Evolutionary conservation across 2,329 filamentous ascomycete species (phyloP), one percentile per base, ranked within the genome.

Genomic region (Purpureocillium takamizusanense): DNA sequence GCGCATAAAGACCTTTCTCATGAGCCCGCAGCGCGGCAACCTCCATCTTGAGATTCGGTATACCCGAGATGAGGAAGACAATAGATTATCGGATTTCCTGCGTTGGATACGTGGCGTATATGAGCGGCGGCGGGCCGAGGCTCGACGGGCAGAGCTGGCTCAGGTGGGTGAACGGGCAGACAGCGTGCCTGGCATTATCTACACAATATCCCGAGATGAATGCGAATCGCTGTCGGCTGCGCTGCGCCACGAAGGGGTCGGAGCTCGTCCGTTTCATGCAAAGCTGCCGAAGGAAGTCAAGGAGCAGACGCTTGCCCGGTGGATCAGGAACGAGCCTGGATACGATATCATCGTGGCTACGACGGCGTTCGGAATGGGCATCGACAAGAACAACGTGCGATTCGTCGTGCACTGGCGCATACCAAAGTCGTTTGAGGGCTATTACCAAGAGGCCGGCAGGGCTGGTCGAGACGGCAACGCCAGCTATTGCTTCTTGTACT

Each of bases 331-430:
- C 55, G 74, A 77, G 38, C 70, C 74, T 18, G 83, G 83, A 1
- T 95, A 92, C 62, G 88, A 92, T 56, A 79, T 97, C 35, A 90
- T 97, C 43, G 88, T 95, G 21, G 90, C 90, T 2, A 97, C 90
- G 0, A 97, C 87, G 2, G 90, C 90, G 0, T 97, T 97, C 52
- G 90, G 90, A 3, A 97, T 97, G 90, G 90, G 90, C 18, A 95
- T 97, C 46, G 89, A 97, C 60, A 95, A 95, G 60, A 80, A 92
- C 37, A 83, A 94, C 50, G 90, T 97, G 10, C 83, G 90, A 3
- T 95, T 95, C 51, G 89, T 97, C 1, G 80, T 92, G 2, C 90
- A 97, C 61, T 97, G 90, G 88, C 84, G 87, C 42, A 73, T 95
- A 9, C 86, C 90, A 9, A 94, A 94, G 55, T 92, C 84, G 3